Conservation (phyloP, 1,284 basidiomycete species). For the Cutaneotrichosporon sp. region DNA sequence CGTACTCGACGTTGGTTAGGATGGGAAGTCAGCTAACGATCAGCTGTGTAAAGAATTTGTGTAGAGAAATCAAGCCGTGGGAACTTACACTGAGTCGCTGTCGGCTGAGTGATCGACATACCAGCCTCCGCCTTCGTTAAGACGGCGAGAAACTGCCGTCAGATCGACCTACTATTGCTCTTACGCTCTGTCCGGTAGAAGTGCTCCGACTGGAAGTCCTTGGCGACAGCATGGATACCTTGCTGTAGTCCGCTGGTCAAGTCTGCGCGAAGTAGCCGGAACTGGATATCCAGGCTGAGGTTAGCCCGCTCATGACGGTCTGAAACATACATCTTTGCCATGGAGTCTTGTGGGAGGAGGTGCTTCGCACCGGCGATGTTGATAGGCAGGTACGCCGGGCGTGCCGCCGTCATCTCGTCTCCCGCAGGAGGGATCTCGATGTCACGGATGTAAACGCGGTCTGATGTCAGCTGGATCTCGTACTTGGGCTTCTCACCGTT, state of each 20-base stretch:
- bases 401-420: constrained; percentile 58
- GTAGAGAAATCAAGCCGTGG: too few species aligned
- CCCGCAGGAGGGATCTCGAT: constrained; percentile 66
- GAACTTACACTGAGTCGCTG: constrained; percentile 8
- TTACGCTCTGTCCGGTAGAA: neutral
- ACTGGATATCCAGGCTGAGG: constrained; percentile 60
- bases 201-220: constrained; percentile 50
- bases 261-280: constrained; percentile 68
- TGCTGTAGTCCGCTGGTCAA: constrained; percentile 54
- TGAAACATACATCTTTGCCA: constrained; percentile 39
- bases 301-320: constrained; percentile 46
- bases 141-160: neutral
- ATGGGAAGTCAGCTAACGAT: constrained; percentile 58
- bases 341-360: constrained; percentile 31
- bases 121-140: constrained; percentile 8
- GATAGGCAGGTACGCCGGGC: constrained; percentile 61
- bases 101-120: neutral
- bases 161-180: neutral
- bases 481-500: constrained; percentile 6
- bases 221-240: constrained; percentile 56
- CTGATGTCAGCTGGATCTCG: constrained; percentile 33
- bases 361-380: constrained; percentile 64
- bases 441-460: constrained; percentile 59
- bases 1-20: constrained; percentile 58
- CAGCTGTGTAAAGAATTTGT: too few species aligned